Percentiles rank a stretch among this genome's conserved stretches.
phyloP scores from a whole-genome alignment of 2,329 filamentous ascomycete genomes.

The Penicillium expansum region DNA sequence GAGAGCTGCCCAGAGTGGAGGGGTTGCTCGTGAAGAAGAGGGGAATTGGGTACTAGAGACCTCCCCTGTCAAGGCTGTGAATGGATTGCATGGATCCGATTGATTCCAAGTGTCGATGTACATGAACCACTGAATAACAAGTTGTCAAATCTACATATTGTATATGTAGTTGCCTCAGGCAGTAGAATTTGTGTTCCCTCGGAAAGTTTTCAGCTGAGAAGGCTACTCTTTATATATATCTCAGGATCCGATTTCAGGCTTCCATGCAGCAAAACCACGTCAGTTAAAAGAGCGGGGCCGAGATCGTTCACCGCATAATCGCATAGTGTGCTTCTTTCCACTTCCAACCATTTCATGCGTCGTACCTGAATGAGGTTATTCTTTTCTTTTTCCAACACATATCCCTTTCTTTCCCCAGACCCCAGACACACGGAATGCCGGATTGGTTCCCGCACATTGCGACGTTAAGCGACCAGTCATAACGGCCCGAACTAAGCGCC shows the following conservation, averaged over 20 bases:
- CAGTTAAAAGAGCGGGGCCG: constrained; percentile 14
- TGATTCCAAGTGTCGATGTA: neutral
- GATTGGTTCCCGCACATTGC: neutral
- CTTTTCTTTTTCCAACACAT: neutral
- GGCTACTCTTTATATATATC: neutral
- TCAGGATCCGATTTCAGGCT: constrained; percentile 19
- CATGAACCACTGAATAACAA: constrained; percentile 10
- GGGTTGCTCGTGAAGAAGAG: constrained; percentile 43
- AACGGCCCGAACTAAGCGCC: constrained; percentile 31
- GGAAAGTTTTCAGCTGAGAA: constrained; percentile 5
- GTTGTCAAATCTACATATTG: neutral
- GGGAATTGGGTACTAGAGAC: constrained; percentile 41
- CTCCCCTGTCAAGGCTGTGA: constrained; percentile 30
- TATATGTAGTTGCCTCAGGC: neutral
- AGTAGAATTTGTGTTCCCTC: neutral
- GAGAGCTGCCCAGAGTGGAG: constrained; percentile 39
- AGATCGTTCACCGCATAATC: constrained; percentile 18
- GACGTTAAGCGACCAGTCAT: constrained; percentile 22
- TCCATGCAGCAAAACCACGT: constrained; percentile 32
- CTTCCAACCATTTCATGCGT: constrained; percentile 5
- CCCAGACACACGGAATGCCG: neutral
- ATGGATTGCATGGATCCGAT: constrained; percentile 24
- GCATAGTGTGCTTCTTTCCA: constrained; percentile 1
- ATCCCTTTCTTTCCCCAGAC: neutral
- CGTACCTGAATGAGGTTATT: constrained; percentile 16